These are phyloP conservation scores for Zea luxurians DNA, from an alignment of 176 grass and related monocot species.

Conservation along the genomic window DNA sequence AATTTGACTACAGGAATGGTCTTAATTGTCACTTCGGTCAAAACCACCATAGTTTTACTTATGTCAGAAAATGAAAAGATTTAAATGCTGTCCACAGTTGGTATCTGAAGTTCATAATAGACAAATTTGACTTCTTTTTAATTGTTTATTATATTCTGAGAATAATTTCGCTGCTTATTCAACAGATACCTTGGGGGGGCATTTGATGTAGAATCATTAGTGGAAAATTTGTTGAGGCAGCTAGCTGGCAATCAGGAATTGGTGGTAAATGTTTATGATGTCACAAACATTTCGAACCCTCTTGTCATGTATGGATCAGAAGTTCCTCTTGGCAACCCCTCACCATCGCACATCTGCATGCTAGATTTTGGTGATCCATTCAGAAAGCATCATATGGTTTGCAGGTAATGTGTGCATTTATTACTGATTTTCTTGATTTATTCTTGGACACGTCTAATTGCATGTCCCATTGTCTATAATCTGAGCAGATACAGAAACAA, in stretches of 20 bases:
- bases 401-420: conserved; percentile 55
- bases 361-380: conserved; percentile 96
- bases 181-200: conserved; percentile 88
- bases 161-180: conserved; percentile 12
- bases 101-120: not conserved
- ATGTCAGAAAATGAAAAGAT: conserved; percentile 9
- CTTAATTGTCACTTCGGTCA: not conserved
- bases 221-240: conserved; percentile 89
- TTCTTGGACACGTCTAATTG: conserved; percentile 13
- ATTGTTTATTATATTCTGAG: not conserved
- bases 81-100: not conserved
- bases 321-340: conserved; percentile 61
- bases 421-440: conserved; percentile 27
- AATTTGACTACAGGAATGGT: not conserved
- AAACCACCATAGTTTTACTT: not conserved
- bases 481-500: conserved; percentile 78
- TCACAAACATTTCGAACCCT: conserved; percentile 75
- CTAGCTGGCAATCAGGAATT: conserved; percentile 94
- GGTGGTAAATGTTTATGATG: conserved; percentile 95
- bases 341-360: conserved; percentile 59
- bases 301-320: conserved; percentile 93
- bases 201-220: conserved; percentile 96
- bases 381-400: conserved; percentile 89
- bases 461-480: conserved; percentile 24
- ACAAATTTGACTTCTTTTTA: not conserved